These are phyloP conservation scores for Nakazawaea siamensis DNA, from an alignment of 805 yeast species.

Conservation along the genomic window DNA sequence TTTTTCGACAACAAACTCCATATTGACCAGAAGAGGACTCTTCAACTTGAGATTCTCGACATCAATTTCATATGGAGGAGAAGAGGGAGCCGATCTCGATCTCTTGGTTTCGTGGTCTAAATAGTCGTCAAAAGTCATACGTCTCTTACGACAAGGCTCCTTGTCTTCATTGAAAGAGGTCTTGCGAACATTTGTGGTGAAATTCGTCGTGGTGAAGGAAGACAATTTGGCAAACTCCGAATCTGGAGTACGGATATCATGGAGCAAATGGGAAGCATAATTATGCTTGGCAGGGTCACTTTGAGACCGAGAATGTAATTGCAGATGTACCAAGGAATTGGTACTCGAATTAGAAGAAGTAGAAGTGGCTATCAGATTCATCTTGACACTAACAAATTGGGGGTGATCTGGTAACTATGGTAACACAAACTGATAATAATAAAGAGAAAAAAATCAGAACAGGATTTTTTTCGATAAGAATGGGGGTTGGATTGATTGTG, in stretches of 20 bases:
- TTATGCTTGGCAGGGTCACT: constrained; percentile 17
- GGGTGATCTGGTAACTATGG: no score
- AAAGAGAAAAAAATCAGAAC: no score
- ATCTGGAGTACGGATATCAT: constrained; percentile 8
- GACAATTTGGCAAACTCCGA: constrained; percentile 8
- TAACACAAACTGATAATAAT: no score
- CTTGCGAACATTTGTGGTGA: not conserved
- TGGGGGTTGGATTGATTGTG: no score
- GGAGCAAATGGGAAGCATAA: not conserved
- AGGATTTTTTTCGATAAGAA: no score
- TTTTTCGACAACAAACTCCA: constrained; percentile 12
- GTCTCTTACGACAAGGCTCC: constrained; percentile 3
- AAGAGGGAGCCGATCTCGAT: constrained; percentile 39
- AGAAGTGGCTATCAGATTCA: no score
- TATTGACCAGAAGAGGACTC: constrained; percentile 6
- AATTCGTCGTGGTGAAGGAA: not conserved
- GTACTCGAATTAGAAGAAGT: no score
- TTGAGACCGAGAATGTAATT: constrained; percentile 21
- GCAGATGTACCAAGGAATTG: not conserved
- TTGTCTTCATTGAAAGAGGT: no score
- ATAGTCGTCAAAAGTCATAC: constrained; percentile 1
- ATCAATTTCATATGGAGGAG: constrained; percentile 22
- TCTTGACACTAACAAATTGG: no score
- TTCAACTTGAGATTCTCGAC: constrained; percentile 4
- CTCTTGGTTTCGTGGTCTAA: constrained; percentile 19